Evolutionary conservation across 202 grass and related monocot species (phyloP), one percentile per base, ranked within the genome.

Genomic region (Panicum hallii): DNA sequence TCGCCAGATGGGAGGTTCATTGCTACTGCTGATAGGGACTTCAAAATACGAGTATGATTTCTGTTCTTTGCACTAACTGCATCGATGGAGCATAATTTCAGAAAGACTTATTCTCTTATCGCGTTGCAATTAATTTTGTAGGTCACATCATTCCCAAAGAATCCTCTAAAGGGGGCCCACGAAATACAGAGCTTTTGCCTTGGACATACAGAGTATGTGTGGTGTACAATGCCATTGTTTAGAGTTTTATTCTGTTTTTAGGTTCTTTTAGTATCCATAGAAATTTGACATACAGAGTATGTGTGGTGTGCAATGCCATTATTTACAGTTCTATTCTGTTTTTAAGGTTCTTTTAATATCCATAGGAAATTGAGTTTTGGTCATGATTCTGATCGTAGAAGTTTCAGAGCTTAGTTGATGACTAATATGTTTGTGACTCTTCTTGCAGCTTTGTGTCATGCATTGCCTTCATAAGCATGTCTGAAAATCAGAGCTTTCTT

Each of bases 141-240:
- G 97, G 76, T 99, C 17, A 96, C 91, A 57, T 79, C 76, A 36
- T 96, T 94, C 74, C 90, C 93, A 77, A 92, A 89, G 85, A 77
- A 82, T 76, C 84, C 90, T 60, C 41, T 85, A 46, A 99, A 88
- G 65, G 97, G 91, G 14, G 86, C 86, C 44, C 82, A 90, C 20
- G 88, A 99, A 87, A 99, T 99, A 81, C 97, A 99, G 75, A 96
- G 90, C 70, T 99, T 99, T 91, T 99, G 91, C 86, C 97, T 99
- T 85, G 97, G 97, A 57, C 97, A 99, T 88, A 96, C 90, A 82
- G 88, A 99, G 97, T 96, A 85, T 77, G 86, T 88, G 87, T 58
- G 15, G 16, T 79, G 41, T 79, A 81, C 3, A 10, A 1, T 89
- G 52, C 23, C 49, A 63, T 64, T 13, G 1, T 83, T 81, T 61